Base-by-base conservation (phyloP, 2,329 filamentous ascomycete species). In the Davidsoniella neocaledoniae region DNA sequence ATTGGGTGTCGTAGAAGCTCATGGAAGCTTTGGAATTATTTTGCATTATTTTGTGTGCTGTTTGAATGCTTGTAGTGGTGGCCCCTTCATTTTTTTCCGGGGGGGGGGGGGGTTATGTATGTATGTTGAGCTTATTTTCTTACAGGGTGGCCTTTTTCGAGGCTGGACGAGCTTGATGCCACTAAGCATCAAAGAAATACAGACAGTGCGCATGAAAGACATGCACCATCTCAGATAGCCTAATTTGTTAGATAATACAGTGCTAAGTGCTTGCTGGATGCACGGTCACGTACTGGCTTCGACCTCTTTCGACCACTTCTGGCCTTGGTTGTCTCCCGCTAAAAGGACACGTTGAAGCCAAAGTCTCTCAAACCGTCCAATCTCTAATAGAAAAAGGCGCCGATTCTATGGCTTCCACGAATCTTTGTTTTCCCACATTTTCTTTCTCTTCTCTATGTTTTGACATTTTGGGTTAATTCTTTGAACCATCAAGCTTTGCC, bases 361-460 rank as follows among this genome's bases (percentile, higher is more conserved):
- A 47, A 41, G 26, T 33, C 29, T 23, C 45, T 25, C 25, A 26
- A 21, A 26, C 9, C 43, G 9, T 16, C 17, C 17, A 44, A 29
- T 25, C 44, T 25, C 25, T 26, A 42, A 43, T 53, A 53, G 51
- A 53, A 49, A 53, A 49, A 43, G 33, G 26, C 43, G 19, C 16
- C 23, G 19, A 36, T 23, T 44, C 37, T 29, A 10, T 25, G 46
- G 26, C 8, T 36, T 47, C 21, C 39, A 17, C 33, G 37, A 37
- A n/a, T 37, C 45, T 38, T 47, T 44, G 39, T 44, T 46, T 25
- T 46, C 40, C 16, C 38, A 36, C 41, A 23, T 47, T 53, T 39
- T 16, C 23, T 50, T 33, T 39, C 39, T 42, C n/a, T 36, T 17
- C n/a, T 57, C 57, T 69, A 33, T 59, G 63, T 29, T 60, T 48